These are phyloP conservation scores for Ophiostoma sp. DNA, from an alignment of 2,329 filamentous ascomycete genomes.

Conservation along the genomic window DNA sequence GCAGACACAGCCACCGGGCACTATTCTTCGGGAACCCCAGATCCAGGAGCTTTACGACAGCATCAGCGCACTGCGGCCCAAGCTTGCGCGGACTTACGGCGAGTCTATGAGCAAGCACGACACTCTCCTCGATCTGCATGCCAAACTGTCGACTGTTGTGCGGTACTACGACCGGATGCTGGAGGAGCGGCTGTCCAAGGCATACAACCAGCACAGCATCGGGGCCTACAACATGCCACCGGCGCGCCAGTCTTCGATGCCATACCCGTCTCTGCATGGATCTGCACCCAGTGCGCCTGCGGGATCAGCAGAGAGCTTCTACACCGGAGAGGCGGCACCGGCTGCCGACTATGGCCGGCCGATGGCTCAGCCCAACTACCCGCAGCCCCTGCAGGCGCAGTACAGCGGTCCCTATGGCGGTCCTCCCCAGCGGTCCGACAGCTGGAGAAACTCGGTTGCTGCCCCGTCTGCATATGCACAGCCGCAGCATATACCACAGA, in stretches of 20 bases:
- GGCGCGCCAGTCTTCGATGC: conserved; percentile 48
- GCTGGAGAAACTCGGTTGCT: conserved; percentile 45
- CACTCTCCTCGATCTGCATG: conserved; percentile 86
- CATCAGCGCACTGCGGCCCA: conserved; percentile 87
- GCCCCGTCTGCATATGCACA: conserved; percentile 33
- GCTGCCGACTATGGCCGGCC: conserved; percentile 43
- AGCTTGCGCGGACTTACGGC: conserved; percentile 89
- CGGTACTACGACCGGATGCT: conserved; percentile 98
- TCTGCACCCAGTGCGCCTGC: conserved; percentile 38
- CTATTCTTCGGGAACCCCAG: conserved; percentile 92
- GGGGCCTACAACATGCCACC: conserved; percentile 57
- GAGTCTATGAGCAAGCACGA: conserved; percentile 99
- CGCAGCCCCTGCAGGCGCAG: conserved; percentile 10
- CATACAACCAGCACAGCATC: conserved; percentile 76
- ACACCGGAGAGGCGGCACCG: conserved; percentile 57
- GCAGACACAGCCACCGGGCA: conserved; percentile 91
- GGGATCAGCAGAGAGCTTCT: conserved; percentile 70
- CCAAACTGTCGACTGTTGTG: conserved; percentile 92
- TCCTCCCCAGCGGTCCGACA: conserved; percentile 47
- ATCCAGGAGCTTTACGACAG: conserved; percentile 98
- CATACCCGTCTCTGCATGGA: conserved; percentile 67
- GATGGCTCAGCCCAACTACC: conserved; percentile 5
- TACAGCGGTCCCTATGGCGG: conserved; percentile 38
- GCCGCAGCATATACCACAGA: conserved; percentile 9
- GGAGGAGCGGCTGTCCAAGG: conserved; percentile 87